Evolutionary conservation across 495 filamentous ascomycete genomes (phyloP), one percentile per base, ranked within the genome.

Genomic region (Lentithecium fluviatile): DNA sequence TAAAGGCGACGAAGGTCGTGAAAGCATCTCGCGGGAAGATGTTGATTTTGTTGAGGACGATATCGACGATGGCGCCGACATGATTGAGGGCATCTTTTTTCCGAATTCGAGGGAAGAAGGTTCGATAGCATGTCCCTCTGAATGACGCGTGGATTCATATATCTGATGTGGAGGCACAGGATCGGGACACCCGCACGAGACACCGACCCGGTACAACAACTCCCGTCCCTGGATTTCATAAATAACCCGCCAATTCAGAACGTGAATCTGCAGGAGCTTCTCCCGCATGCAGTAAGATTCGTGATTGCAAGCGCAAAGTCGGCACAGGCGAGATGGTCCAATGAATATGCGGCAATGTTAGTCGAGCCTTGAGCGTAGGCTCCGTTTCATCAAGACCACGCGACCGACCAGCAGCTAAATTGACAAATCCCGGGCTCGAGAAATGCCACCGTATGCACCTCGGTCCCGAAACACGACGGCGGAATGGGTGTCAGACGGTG

Each of bases 371-470:
- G 2, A 19, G 17, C 32, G 6, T 25, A 34, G n/a, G 13, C 19
- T 34, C 17, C 40, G 21, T n/a, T 53, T 54, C 17, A 37, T 11
- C 26, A 43, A 56, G 55, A 42, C 59, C 59, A 62, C 52, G 51
- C 53, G 51, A 38, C 3, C 23, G 24, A 20, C 45, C 6, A 43
- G 37, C 55, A 20, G 32, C n/a, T 49, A 13, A 49, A 36, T 40
- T 62, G 59, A 62, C 59, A 62, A 62, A 62, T 62, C 24, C 59
- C 38, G 53, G 38, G 38, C 23, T 20, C 21, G 7, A 56, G 10
- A 17, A 49, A 32, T 17, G 15, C 36, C 20, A 24, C 25, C 23
- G 21, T 42, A 23, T 23, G 15, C 13, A 43, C 40, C 6, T 15
- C 15, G 6, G 40, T 43, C 21, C 17, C 45, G 59, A 56, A 62